phyloP scores from a whole-genome alignment of 345 rosid genomes.

The Citrus inodora region DNA sequence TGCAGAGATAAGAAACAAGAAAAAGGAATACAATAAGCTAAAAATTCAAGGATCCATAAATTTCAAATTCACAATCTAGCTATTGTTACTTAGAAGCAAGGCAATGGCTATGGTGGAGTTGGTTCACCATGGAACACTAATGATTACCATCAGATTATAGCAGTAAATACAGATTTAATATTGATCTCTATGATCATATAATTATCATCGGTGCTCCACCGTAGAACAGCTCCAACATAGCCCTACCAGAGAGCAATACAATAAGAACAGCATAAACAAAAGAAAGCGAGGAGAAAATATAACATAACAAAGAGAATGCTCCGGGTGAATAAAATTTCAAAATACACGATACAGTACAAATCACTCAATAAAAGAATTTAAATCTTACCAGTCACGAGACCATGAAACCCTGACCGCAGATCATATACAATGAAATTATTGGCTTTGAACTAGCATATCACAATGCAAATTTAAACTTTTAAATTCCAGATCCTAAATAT shows the following conservation, averaged over 20 bases:
- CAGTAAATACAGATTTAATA: no score
- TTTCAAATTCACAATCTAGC: neutral
- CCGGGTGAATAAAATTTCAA: neutral
- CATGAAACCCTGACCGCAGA: neutral
- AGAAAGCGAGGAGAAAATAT: no score
- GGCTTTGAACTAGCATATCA: neutral
- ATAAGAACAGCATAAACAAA: no score
- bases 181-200: no score
- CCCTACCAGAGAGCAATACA: no score
- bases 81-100: neutral
- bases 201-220: no score
- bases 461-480: neutral
- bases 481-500: neutral
- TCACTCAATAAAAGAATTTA: neutral
- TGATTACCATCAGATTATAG: no score
- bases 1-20: neutral
- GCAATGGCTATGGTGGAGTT: no score
- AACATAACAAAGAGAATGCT: no score
- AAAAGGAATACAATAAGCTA: neutral
- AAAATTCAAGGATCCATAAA: neutral
- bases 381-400: neutral
- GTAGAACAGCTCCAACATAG: fast-evolving
- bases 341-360: neutral
- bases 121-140: no score
- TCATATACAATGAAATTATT: neutral